These are phyloP conservation scores for Candida smagusa DNA, from an alignment of 1,139 yeast genomes.

Conservation along the genomic window DNA sequence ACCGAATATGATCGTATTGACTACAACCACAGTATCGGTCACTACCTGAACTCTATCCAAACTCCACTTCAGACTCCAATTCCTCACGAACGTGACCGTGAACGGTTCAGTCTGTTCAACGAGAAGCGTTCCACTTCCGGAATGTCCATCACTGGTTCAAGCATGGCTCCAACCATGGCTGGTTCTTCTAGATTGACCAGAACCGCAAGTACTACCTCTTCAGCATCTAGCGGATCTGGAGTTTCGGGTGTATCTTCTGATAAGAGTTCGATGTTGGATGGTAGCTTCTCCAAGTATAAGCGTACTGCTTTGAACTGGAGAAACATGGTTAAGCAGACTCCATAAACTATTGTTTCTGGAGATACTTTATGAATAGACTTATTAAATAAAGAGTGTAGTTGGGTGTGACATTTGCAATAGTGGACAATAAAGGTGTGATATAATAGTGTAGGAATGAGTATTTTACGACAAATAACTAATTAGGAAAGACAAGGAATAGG, in stretches of 20 bases:
- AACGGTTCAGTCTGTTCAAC: conserved; percentile 6
- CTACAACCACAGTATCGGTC: conserved; percentile 23
- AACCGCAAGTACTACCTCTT: conserved; percentile 31
- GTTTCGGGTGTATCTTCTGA: conserved; percentile 20
- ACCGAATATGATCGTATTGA: conserved; percentile 30
- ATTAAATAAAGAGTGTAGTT: neutral
- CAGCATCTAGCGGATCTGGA: conserved; percentile 28
- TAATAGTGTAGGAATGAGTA: no score
- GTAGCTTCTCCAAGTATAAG: conserved; percentile 24
- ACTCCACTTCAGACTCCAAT: conserved; percentile 8
- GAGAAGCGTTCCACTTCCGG: conserved; percentile 21
- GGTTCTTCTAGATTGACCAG: conserved; percentile 27
- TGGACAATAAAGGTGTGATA: neutral
- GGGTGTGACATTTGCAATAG: no score
- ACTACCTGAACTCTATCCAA: conserved; percentile 8
- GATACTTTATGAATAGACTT: neutral
- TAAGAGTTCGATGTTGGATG: conserved; percentile 14
- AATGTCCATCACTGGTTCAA: conserved; percentile 9
- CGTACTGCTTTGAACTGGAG: conserved; percentile 52
- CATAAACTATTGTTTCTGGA: no score
- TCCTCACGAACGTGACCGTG: conserved; percentile 11
- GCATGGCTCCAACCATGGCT: conserved; percentile 11
- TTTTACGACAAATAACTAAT: no score
- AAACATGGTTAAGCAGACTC: conserved; percentile 12
- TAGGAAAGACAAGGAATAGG: no score